These are phyloP conservation scores for Ophiocordyceps camponoti-leonardi DNA, from an alignment of 2,329 filamentous ascomycete species.

Conservation along the genomic window DNA sequence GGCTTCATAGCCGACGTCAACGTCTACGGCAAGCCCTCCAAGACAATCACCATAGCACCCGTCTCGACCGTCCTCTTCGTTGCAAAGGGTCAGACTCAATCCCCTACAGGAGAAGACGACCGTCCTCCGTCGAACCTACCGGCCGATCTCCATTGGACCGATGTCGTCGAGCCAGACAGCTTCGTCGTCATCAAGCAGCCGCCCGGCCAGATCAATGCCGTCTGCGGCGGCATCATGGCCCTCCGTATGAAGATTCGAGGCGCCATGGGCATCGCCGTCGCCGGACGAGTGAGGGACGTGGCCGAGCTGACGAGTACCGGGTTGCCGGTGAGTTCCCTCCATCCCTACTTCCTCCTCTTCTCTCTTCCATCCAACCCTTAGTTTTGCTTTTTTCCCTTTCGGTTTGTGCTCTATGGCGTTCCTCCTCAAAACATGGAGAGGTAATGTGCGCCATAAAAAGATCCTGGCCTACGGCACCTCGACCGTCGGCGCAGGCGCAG, in stretches of 20 bases:
- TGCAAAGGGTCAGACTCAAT: slow-evolving; percentile 32
- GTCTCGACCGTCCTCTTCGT: slow-evolving; percentile 48
- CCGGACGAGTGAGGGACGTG: slow-evolving; percentile 51
- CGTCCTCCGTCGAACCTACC: slow-evolving; percentile 31
- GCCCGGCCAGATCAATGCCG: slow-evolving; percentile 45
- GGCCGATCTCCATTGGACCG: slow-evolving; percentile 47
- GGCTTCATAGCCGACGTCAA: slow-evolving; percentile 46
- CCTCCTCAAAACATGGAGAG: background rate
- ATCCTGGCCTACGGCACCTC: slow-evolving; percentile 40
- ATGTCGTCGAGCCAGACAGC: slow-evolving; percentile 40
- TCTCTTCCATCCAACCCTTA: background rate
- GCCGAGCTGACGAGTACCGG: slow-evolving; percentile 35
- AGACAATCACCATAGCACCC: slow-evolving; percentile 23
- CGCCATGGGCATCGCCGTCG: slow-evolving; percentile 45
- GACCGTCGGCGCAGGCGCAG: slow-evolving; percentile 38
- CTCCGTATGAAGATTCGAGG: slow-evolving; percentile 46
- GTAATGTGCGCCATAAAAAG: slow-evolving; percentile 11
- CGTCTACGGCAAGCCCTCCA: slow-evolving; percentile 7
- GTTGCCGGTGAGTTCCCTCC: slow-evolving; percentile 31
- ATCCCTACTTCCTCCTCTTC: no score
- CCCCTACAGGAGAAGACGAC: slow-evolving; percentile 4
- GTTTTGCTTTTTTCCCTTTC: background rate
- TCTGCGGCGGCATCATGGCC: slow-evolving; percentile 65
- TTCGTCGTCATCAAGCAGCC: slow-evolving; percentile 54
- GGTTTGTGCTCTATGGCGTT: no score